A percentile compares a stretch with the other conserved stretches of the same genome.
Evolutionary conservation across 805 yeast genomes (phyloP).

Genomic region (Saccharomycopsis fibuligera): DNA sequence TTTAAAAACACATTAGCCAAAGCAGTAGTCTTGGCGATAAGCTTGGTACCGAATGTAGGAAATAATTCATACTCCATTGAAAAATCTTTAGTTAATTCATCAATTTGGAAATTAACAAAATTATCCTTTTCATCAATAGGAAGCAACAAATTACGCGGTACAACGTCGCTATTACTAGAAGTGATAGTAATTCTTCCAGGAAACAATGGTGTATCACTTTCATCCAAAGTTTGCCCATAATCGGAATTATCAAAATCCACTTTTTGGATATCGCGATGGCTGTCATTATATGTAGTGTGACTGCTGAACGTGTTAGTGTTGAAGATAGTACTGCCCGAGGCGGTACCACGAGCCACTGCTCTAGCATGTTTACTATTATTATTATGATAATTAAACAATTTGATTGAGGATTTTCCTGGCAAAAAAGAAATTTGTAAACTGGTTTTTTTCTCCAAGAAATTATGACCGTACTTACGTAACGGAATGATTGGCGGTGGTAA

Average conservation of each 20-base stretch:
- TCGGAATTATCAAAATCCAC: constrained; percentile 2
- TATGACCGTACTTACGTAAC: constrained; percentile 89
- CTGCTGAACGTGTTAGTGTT: no score
- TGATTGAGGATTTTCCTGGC: constrained; percentile 37
- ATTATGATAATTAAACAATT: constrained; percentile 24
- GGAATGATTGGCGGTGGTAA: constrained; percentile 97
- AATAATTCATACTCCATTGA: constrained; percentile 81
- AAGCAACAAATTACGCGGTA: constrained; percentile 78
- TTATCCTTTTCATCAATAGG: constrained; percentile 67
- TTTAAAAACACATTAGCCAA: constrained; percentile 46
- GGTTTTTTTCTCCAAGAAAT: constrained; percentile 84
- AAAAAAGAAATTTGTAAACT: constrained; percentile 64
- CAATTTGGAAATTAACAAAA: constrained; percentile 75
- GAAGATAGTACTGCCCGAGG: no score
- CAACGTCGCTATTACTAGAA: constrained; percentile 67
- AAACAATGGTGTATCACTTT: constrained; percentile 33
- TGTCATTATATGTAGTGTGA: no score
- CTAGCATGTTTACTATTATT: neutral
- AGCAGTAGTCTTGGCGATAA: constrained; percentile 85
- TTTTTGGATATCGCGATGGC: neutral
- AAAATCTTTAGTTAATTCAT: constrained; percentile 45
- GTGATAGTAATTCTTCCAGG: constrained; percentile 84
- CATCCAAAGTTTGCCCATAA: neutral
- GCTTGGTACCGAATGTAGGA: constrained; percentile 90
- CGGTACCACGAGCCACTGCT: no score